Evolutionary conservation across 306 rosid genomes (phyloP), one percentile per base, ranked within the genome.

Genomic region (Vigna mungo): DNA sequence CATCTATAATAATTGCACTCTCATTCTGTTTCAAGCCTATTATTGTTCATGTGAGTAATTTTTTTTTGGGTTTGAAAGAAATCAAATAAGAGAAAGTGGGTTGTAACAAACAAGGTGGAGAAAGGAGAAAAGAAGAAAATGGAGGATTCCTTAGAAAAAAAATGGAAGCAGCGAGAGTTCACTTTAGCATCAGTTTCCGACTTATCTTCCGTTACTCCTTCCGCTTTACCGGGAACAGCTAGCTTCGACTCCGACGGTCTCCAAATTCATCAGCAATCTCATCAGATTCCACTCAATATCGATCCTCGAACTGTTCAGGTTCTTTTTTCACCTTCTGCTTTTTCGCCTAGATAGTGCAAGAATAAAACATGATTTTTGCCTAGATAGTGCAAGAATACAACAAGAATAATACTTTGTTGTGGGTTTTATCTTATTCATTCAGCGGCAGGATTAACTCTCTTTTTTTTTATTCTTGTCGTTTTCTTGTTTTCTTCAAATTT

Each of bases 221-320:
- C 84, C 13, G 79, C 87, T 67, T 69, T 88, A n/a, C 88, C 93
- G 6, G 96, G 79, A 34, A 76, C 81, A 32, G 97, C 97, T 79
- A 88, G 92, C 48, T 90, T 95, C 82, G 12, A 48, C 21, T 43
- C 66, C 54, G 88, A 85, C 62, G 82, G 66, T 47, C 84, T 95
- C 21, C 90, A 84, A 34, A 82, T 95, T 82, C 79, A 61, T 20
- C 77, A n/a, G 1, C 88, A 89, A 10, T 74, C 97, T 49, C 87
- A 78, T 3, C 63, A 86, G 17, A 65, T 72, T 71, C 44, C 80
- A 1, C 6, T 88, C 61, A 78, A 74, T 75, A 79, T 92, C 55
- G 92, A 92, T 92, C 93, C 85, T 62, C 85, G 55, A 80, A 71
- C 83, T 68, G 83, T 85, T 36, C 83, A 88, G 97, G 99, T 95